phyloP scores from a whole-genome alignment of 1,284 basidiomycete species.

The Heterobasidion parviporum region DNA sequence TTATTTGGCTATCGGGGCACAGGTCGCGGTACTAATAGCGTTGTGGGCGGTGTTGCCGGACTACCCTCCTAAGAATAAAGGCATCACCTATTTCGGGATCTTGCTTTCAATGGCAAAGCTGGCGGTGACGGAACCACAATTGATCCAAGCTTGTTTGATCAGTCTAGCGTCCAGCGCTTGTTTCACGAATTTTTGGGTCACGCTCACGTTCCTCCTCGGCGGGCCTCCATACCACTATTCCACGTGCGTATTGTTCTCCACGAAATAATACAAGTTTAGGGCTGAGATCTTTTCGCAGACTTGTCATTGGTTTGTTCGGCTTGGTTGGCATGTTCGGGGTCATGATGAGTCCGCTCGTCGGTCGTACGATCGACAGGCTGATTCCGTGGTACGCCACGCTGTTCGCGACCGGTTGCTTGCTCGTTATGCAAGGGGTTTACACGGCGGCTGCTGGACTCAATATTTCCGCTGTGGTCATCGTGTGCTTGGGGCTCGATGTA shows the following conservation, averaged over 20 bases:
- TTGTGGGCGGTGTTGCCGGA: slow-evolving; percentile 37
- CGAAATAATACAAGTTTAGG: background rate
- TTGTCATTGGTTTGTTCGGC: slow-evolving; percentile 50
- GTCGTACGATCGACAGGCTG: slow-evolving; percentile 40
- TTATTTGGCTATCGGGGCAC: slow-evolving; percentile 35
- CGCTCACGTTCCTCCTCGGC: slow-evolving; percentile 43
- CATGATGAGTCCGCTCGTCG: slow-evolving; percentile 37
- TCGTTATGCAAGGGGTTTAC: slow-evolving; percentile 31
- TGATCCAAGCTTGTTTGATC: slow-evolving; percentile 39
- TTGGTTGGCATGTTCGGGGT: slow-evolving; percentile 42
- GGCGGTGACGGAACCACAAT: slow-evolving; percentile 39
- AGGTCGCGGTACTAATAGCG: slow-evolving; percentile 25
- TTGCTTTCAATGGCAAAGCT: slow-evolving; percentile 38
- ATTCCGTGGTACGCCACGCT: slow-evolving; percentile 43
- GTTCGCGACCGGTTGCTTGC: slow-evolving; percentile 24
- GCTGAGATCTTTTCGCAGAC: slow-evolving; percentile 14
- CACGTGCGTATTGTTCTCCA: background rate
- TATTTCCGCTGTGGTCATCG: slow-evolving; percentile 37
- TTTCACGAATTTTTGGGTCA: slow-evolving; percentile 34
- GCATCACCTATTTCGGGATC: slow-evolving; percentile 35
- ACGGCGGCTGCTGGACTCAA: slow-evolving; percentile 35
- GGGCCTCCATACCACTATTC: slow-evolving; percentile 37
- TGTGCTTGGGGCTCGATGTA: slow-evolving; percentile 37
- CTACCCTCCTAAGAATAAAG: slow-evolving; percentile 37
- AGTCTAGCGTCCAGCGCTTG: slow-evolving; percentile 25